Conservation (phyloP, 257 asterid genomes). For the Cinchona pubescens region DNA sequence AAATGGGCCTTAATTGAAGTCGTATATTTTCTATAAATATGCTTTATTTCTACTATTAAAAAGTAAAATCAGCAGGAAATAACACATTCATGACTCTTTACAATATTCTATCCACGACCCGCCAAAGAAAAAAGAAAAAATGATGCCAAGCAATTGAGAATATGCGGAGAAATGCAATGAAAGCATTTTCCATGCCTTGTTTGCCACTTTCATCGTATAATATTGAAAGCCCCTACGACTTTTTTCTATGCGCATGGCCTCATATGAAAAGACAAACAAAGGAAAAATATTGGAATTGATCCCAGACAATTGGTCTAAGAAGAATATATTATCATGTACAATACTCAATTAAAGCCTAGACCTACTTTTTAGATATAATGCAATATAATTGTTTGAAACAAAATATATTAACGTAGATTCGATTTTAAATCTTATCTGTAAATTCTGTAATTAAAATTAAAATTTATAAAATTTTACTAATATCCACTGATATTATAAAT, state of each 20-base stretch:
- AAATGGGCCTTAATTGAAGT: too few species aligned
- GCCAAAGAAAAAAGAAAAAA: too few species aligned
- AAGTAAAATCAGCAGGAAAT: background rate
- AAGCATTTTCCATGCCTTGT: slow-evolving; percentile 32
- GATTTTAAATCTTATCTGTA: too few species aligned
- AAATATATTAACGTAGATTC: too few species aligned
- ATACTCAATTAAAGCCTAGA: background rate
- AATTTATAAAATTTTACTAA: too few species aligned
- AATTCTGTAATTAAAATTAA: too few species aligned
- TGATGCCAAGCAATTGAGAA: slow-evolving; percentile 5
- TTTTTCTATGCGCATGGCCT: slow-evolving; percentile 9
- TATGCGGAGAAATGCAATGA: slow-evolving; percentile 27
- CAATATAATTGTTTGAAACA: background rate
- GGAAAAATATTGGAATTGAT: too few species aligned
- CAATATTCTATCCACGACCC: accelerated
- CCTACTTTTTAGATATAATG: background rate
- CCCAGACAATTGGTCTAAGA: background rate
- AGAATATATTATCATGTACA: background rate
- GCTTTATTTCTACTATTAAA: slow-evolving; percentile 13
- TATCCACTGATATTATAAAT: too few species aligned
- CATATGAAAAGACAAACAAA: background rate
- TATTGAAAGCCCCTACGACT: slow-evolving; percentile 7
- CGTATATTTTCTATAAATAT: background rate
- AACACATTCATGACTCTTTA: background rate
- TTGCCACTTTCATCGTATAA: slow-evolving; percentile 21